Evolutionary conservation across 2,329 filamentous ascomycete species (phyloP).

Genomic region (Furcasterigmium furcatum): DNA sequence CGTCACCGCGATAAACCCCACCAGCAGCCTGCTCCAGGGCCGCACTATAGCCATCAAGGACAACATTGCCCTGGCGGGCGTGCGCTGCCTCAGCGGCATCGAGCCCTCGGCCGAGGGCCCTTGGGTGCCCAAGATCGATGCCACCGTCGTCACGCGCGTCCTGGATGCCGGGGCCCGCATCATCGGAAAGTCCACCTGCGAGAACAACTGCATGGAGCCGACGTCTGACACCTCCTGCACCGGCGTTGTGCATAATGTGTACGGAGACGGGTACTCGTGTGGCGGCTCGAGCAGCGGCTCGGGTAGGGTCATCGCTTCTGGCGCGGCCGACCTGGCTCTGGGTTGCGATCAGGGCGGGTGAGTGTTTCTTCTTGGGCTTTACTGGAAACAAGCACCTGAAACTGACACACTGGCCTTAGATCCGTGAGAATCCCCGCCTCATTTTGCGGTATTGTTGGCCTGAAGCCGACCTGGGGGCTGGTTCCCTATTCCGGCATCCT

Average conservation of each 20-base stretch:
- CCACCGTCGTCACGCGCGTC: constrained; percentile 6
- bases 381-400: too few species aligned
- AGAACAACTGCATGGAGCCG: constrained; percentile 23
- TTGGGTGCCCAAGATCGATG: background rate
- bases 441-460: constrained; percentile 26
- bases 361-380: too few species aligned
- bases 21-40: constrained; percentile 9
- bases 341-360: constrained; percentile 25
- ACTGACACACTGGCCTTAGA: constrained; percentile 9
- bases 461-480: constrained; percentile 36
- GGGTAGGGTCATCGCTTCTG: constrained; percentile 20
- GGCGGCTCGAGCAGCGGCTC: constrained; percentile 29
- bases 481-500: constrained; percentile 40
- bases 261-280: constrained; percentile 17
- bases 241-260: constrained; percentile 23
- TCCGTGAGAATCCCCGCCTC: constrained; percentile 22
- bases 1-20: too few species aligned
- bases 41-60: constrained; percentile 21
- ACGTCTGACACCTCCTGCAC: constrained; percentile 21
- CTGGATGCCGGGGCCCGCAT: constrained; percentile 19
- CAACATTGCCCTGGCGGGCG: constrained; percentile 19
- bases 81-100: background rate
- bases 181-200: constrained; percentile 21
- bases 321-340: constrained; percentile 19
- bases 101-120: too few species aligned